A percentile compares a stretch with the other conserved stretches of the same genome.
phyloP scores from a whole-genome alignment of 2,329 filamentous ascomycete genomes.

The Botrytis cinerea region DNA sequence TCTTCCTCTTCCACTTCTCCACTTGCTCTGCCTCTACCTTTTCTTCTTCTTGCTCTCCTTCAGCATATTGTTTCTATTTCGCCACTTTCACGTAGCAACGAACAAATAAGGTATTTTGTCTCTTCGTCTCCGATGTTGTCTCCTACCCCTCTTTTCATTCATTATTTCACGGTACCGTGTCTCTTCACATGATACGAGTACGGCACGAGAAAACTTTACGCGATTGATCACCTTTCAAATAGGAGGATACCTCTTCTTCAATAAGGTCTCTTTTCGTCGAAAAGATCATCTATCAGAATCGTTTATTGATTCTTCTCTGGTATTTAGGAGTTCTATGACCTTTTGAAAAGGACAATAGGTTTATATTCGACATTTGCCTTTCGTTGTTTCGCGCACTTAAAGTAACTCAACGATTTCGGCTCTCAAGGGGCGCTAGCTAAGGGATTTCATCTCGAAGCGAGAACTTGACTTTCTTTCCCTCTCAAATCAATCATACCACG shows the following conservation, averaged over 20 bases:
- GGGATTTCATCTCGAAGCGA: conserved; percentile 26
- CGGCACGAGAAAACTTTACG: conserved; percentile 21
- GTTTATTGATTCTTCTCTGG: background rate
- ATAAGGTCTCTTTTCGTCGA: background rate
- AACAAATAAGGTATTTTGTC: background rate
- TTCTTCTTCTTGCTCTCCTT: background rate
- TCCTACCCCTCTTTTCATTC: conserved; percentile 3
- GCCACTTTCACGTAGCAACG: background rate
- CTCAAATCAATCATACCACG: conserved; percentile 24
- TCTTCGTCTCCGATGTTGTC: background rate
- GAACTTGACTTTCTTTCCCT: conserved; percentile 27
- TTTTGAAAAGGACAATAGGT: background rate
- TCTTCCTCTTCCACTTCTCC: background rate
- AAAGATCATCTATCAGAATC: background rate
- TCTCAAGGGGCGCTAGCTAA: conserved; percentile 25
- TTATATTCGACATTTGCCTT: background rate
- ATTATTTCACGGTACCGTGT: background rate
- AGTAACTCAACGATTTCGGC: conserved; percentile 5
- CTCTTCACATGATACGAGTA: conserved; percentile 18
- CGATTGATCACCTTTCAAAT: conserved; percentile 13
- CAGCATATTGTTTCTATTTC: background rate
- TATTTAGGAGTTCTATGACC: background rate
- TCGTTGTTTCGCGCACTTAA: conserved; percentile 10
- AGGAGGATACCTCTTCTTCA: conserved; percentile 9
- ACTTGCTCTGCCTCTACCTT: background rate